Base-by-base conservation (phyloP, 2,329 filamentous ascomycete genomes). In the Bipolaris victoriae region DNA sequence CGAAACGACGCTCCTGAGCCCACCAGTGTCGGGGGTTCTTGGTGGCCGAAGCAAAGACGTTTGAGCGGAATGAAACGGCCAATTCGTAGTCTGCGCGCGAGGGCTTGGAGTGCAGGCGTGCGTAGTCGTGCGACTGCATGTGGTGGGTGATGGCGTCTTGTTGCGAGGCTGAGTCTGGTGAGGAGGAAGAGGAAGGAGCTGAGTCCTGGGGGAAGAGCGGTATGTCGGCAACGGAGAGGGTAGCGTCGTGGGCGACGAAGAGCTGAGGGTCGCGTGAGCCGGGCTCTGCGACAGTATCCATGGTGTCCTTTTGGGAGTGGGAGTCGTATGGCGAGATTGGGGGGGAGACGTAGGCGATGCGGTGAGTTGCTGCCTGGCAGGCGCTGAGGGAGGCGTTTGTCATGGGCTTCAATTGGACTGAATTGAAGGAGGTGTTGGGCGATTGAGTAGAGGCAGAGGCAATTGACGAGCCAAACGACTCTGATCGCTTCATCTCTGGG, bases 1-100 rank as follows among this genome's bases (percentile, higher is more conserved):
- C 80, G 33, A 86, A 79, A 24, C 81, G 74, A 3, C 82, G 80
- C 72, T 88, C 84, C 64, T 70, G 69, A 10, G 56, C 56, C 41
- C 66, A 69, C 74, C 74, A 76, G 29, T 52, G 72, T 22, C 68
- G 74, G 1, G 77, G 84, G 63, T 86, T 77, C 61, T 70, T 67
- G 63, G 64, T 62, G 50, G 68, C 71, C 11, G 54, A 55, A 33
- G 66, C 58, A 59, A 65, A 70, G 36, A 77, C 73, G 64, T 74
- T 67, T 49, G 71, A 73, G 47, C 67, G 62, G 60, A 76, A 69
- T 48, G 65, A 62, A 49, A 73, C 67, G 35, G 68, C 65, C 36
- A 77, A 61, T 61, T 74, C 66, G 63, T 77, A 78, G 48, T 78
- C 75, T 24, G 71, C 72, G 51, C 69, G 71, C n/a, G 66, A 64